phyloP scores from a whole-genome alignment of 306 rosid species.

The Prunus mira region DNA sequence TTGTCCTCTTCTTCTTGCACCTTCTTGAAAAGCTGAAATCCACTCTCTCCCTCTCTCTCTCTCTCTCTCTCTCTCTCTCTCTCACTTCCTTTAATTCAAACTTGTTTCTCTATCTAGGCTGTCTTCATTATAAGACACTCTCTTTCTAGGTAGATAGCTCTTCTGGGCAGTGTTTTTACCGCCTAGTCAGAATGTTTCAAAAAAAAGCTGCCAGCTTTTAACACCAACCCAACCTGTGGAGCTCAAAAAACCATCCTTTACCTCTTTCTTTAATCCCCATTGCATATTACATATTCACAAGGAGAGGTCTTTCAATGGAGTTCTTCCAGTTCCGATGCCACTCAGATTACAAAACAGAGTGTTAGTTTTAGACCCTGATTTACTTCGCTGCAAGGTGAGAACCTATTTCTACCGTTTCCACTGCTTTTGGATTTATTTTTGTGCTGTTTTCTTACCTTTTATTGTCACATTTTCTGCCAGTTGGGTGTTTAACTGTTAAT shows the following conservation, averaged over 20 bases:
- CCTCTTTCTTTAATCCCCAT: slow-evolving; percentile 2
- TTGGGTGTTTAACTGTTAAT: background rate
- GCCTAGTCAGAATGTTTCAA: slow-evolving; percentile 27
- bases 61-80: background rate
- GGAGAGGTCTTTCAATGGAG: slow-evolving; percentile 25
- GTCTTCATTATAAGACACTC: slow-evolving; percentile 1
- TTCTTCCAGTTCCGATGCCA: slow-evolving; percentile 11
- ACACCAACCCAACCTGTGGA: background rate
- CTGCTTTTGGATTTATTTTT: background rate
- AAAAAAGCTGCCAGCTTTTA: slow-evolving; percentile 19
- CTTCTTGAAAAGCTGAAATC: slow-evolving; percentile 38
- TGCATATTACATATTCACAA: slow-evolving; percentile 2
- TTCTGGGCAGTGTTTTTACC: slow-evolving; percentile 29
- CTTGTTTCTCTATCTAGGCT: slow-evolving; percentile 26
- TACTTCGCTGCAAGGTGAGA: slow-evolving; percentile 18
- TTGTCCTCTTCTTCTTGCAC: slow-evolving; percentile 46
- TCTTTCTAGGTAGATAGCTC: slow-evolving; percentile 15
- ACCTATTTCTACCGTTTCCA: background rate
- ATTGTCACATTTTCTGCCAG: background rate
- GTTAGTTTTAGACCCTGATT: slow-evolving; percentile 5
- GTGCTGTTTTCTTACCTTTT: background rate
- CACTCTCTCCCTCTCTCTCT: slow-evolving; percentile 16
- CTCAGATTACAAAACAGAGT: slow-evolving; percentile 8
- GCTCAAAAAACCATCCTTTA: slow-evolving; percentile 8
- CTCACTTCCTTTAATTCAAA: slow-evolving; percentile 71